Percentiles rank a stretch among this genome's conserved stretches.
Evolutionary conservation across 2,329 filamentous ascomycete species (phyloP).

Genomic region (Alternaria metachromatica): DNA sequence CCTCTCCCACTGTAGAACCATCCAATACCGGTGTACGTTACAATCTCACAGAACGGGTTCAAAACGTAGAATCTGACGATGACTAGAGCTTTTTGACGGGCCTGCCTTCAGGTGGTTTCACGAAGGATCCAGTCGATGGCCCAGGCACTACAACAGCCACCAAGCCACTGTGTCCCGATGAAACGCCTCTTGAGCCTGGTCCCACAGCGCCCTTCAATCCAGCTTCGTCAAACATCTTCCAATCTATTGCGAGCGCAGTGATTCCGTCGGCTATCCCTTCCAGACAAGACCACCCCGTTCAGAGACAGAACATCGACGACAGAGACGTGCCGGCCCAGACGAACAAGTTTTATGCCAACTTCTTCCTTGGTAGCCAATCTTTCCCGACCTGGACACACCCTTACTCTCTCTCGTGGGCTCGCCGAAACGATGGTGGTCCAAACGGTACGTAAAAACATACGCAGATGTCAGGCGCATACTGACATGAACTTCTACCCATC

Average conservation of each 20-base stretch:
- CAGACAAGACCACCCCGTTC: slow-evolving; percentile 51
- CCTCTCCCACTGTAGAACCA: slow-evolving; percentile 29
- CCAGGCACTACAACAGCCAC: slow-evolving; percentile 24
- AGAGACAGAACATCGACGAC: slow-evolving; percentile 48
- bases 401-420: slow-evolving; percentile 55
- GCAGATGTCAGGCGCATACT: not conserved
- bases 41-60: not conserved
- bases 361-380: slow-evolving; percentile 77
- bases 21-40: slow-evolving; percentile 39
- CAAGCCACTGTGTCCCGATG: slow-evolving; percentile 34
- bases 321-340: slow-evolving; percentile 64
- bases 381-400: slow-evolving; percentile 76
- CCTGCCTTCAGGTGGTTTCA: slow-evolving; percentile 41
- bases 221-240: slow-evolving; percentile 47
- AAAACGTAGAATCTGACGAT: slow-evolving; percentile 8
- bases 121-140: slow-evolving; percentile 32
- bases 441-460: slow-evolving; percentile 63
- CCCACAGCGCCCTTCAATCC: slow-evolving; percentile 22
- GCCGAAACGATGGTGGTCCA: slow-evolving; percentile 64
- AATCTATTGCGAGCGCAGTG: slow-evolving; percentile 49
- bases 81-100: slow-evolving; percentile 39
- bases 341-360: slow-evolving; percentile 77
- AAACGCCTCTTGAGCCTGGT: slow-evolving; percentile 39
- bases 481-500: not conserved
- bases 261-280: slow-evolving; percentile 49